Evolutionary conservation across 768 basidiomycete genomes (phyloP).

Genomic region (Kwoniella mangroviensis): DNA sequence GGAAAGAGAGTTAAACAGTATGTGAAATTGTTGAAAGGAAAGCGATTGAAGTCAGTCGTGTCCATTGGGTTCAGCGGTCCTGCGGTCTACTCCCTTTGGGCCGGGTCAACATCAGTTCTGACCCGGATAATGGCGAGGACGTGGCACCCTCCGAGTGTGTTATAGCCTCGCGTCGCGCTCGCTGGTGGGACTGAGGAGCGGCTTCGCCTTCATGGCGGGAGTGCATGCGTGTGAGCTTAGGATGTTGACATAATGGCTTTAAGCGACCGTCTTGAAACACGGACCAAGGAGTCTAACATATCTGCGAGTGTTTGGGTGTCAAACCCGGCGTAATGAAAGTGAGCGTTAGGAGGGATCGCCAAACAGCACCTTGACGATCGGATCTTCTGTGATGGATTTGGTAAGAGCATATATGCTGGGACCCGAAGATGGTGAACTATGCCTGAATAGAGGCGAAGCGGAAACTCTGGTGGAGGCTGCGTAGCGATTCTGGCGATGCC

Average conservation of each 20-base stretch:
- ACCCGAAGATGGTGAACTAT: slow-evolving; percentile 91
- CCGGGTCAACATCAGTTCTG: slow-evolving; percentile 72
- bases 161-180: slow-evolving; percentile 68
- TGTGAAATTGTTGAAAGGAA: slow-evolving; percentile 81
- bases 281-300: slow-evolving; percentile 87
- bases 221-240: slow-evolving; percentile 68
- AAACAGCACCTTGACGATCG: slow-evolving; percentile 75
- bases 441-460: slow-evolving; percentile 88
- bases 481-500: slow-evolving; percentile 96
- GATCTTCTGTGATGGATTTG: slow-evolving; percentile 74
- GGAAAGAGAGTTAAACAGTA: slow-evolving; percentile 80
- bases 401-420: slow-evolving; percentile 83
- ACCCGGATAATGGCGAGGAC: slow-evolving; percentile 67
- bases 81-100: slow-evolving; percentile 65
- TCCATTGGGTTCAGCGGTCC: slow-evolving; percentile 64
- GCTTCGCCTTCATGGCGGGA: slow-evolving; percentile 63
- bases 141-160: slow-evolving; percentile 64
- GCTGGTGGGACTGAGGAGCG: slow-evolving; percentile 67
- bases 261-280: slow-evolving; percentile 82
- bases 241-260: slow-evolving; percentile 79
- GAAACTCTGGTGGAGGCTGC: slow-evolving; percentile 95
- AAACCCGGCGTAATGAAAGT: slow-evolving; percentile 76
- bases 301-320: slow-evolving; percentile 77
- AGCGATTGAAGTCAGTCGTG: slow-evolving; percentile 72
- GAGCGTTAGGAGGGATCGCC: slow-evolving; percentile 66